These are phyloP conservation scores for Letharia columbiana DNA, from an alignment of 495 filamentous ascomycete species.

Conservation along the genomic window DNA sequence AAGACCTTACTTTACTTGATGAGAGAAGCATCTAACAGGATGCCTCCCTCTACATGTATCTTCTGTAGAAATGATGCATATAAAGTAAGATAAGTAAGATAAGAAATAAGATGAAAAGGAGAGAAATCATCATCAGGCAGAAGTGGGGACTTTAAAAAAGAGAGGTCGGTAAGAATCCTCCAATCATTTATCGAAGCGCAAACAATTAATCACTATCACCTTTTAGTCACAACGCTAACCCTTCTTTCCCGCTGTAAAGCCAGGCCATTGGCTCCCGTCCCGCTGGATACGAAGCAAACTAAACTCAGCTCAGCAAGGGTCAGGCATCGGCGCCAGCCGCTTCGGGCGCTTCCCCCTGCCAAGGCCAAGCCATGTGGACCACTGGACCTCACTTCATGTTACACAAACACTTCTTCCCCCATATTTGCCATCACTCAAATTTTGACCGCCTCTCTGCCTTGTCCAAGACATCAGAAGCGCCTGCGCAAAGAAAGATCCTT, in stretches of 20 bases:
- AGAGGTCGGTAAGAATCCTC: no score
- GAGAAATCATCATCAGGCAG: not conserved
- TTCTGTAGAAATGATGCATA: not conserved
- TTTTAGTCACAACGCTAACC: not conserved
- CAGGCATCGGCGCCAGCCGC: not conserved
- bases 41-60: not conserved
- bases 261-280: not conserved
- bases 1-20: not conserved
- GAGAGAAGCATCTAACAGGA: not conserved
- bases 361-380: not conserved
- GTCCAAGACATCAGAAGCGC: no score
- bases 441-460: no score
- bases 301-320: not conserved
- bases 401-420: no score
- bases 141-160: not conserved
- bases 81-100: not conserved
- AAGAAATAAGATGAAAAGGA: not conserved
- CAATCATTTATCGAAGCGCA: no score
- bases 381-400: not conserved
- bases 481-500: no score
- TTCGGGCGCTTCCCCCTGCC: slow-evolving; percentile 1
- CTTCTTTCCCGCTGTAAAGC: not conserved
- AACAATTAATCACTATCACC: not conserved
- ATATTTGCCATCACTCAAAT: no score
- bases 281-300: not conserved